Conservation (phyloP, 257 asterid genomes). For the Lavandula angustifolia region DNA sequence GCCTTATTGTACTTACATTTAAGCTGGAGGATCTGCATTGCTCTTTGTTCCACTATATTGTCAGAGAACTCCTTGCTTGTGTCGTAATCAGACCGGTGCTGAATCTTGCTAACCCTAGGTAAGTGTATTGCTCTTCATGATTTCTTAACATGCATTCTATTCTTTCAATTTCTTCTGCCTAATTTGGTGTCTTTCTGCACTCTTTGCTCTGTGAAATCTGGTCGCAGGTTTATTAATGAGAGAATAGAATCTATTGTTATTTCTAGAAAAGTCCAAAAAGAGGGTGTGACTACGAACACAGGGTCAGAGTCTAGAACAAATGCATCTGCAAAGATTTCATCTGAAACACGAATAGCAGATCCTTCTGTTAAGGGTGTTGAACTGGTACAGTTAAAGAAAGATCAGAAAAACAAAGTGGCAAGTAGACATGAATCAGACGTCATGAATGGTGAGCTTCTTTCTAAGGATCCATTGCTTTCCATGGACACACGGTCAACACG, state of each 20-base stretch:
- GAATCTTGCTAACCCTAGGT: constrained; percentile 93
- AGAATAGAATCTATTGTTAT: constrained; percentile 75
- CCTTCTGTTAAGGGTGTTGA: constrained; percentile 86
- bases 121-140: constrained; percentile 26
- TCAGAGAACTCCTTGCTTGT: constrained; percentile 92
- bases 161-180: constrained; percentile 30
- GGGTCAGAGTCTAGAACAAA: constrained; percentile 48
- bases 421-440: constrained; percentile 42
- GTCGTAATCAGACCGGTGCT: constrained; percentile 87
- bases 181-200: constrained; percentile 24
- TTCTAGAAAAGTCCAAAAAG: constrained; percentile 69
- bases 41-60: constrained; percentile 71
- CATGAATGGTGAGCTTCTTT: constrained; percentile 39
- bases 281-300: constrained; percentile 40
- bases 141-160: constrained; percentile 27
- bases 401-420: constrained; percentile 38
- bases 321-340: constrained; percentile 40
- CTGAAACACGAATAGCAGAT: constrained; percentile 68
- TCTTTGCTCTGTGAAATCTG: constrained; percentile 30
- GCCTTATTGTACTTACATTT: constrained; percentile 76
- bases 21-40: constrained; percentile 78
- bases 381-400: constrained; percentile 85
- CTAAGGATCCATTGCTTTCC: constrained; percentile 90
- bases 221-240: constrained; percentile 89
- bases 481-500: constrained; percentile 71